A percentile compares a stretch with the other conserved stretches of the same genome.
These are phyloP conservation scores for Coemansia sp. DNA, from an alignment of 192 early-diverging fungal species.

Conservation along the genomic window DNA sequence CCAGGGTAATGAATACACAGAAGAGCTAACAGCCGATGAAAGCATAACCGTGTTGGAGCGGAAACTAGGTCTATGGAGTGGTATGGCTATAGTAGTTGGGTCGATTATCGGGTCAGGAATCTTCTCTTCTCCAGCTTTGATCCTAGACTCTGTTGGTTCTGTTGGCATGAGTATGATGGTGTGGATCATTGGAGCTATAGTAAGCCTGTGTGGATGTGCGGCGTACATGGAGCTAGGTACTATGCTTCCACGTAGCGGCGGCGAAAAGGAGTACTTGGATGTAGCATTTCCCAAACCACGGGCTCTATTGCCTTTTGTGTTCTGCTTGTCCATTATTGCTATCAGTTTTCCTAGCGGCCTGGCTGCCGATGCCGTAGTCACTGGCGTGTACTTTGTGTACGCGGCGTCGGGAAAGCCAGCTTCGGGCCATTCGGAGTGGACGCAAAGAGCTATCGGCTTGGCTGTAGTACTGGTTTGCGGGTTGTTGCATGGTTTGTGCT, in stretches of 20 bases:
- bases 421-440: slow-evolving; percentile 36
- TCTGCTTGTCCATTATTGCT: slow-evolving; percentile 42
- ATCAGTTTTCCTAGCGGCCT: slow-evolving; percentile 39
- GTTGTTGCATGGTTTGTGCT: slow-evolving; percentile 30
- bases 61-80: slow-evolving; percentile 50
- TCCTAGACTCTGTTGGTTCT: slow-evolving; percentile 42
- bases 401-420: slow-evolving; percentile 24
- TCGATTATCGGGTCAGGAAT: slow-evolving; percentile 55
- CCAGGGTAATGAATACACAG: not conserved
- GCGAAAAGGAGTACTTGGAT: slow-evolving; percentile 65
- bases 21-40: not conserved
- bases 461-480: slow-evolving; percentile 30
- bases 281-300: slow-evolving; percentile 57
- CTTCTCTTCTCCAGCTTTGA: slow-evolving; percentile 49
- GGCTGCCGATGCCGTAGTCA: slow-evolving; percentile 51
- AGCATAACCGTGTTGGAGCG: slow-evolving; percentile 27
- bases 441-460: slow-evolving; percentile 41
- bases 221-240: slow-evolving; percentile 60
- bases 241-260: slow-evolving; percentile 60
- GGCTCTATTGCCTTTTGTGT: slow-evolving; percentile 54
- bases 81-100: slow-evolving; percentile 54
- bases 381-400: slow-evolving; percentile 50
- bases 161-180: slow-evolving; percentile 48
- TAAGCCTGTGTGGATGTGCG: slow-evolving; percentile 44
- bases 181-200: slow-evolving; percentile 44